phyloP scores from a whole-genome alignment of 177 flowering plant genomes.

The Vitis hybrid region DNA sequence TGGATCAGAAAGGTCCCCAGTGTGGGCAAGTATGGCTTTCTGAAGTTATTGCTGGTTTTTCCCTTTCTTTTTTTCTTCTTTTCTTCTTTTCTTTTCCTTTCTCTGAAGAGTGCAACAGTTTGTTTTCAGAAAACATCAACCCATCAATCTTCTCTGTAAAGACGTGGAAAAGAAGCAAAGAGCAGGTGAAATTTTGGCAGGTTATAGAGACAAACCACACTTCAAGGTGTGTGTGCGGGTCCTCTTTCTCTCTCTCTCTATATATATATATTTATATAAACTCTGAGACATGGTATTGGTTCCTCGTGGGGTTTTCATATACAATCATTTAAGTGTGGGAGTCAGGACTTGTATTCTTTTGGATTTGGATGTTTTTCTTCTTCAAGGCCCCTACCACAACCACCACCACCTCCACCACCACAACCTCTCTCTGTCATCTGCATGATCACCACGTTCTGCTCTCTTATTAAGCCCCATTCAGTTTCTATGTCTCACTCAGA shows the following conservation, averaged over 20 bases:
- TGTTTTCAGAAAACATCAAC: constrained; percentile 25
- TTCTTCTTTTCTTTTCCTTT: too few species aligned
- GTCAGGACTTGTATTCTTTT: too few species aligned
- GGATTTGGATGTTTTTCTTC: too few species aligned
- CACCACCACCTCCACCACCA: too few species aligned
- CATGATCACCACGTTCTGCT: too few species aligned
- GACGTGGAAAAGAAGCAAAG: constrained; percentile 31
- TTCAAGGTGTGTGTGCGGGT: constrained; percentile 10
- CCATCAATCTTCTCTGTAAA: constrained; percentile 15
- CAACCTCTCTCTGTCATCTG: too few species aligned
- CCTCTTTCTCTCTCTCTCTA: constrained; percentile 2
- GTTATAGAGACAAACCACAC: constrained; percentile 9
- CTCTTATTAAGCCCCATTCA: too few species aligned
- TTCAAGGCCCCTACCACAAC: too few species aligned
- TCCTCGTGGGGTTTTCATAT: not conserved
- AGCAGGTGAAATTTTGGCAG: constrained; percentile 21
- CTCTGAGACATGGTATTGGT: not conserved
- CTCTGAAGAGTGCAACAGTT: constrained; percentile 12
- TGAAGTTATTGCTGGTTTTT: not conserved
- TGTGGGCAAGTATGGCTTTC: constrained; percentile 7
- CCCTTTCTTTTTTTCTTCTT: too few species aligned
- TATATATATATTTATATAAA: not conserved
- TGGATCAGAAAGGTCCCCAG: not conserved
- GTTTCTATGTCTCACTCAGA: too few species aligned
- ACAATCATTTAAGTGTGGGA: too few species aligned